Evolutionary conservation across 2,329 filamentous ascomycete species (phyloP).

Genomic region (Arthrobotrys sphaeroides): DNA sequence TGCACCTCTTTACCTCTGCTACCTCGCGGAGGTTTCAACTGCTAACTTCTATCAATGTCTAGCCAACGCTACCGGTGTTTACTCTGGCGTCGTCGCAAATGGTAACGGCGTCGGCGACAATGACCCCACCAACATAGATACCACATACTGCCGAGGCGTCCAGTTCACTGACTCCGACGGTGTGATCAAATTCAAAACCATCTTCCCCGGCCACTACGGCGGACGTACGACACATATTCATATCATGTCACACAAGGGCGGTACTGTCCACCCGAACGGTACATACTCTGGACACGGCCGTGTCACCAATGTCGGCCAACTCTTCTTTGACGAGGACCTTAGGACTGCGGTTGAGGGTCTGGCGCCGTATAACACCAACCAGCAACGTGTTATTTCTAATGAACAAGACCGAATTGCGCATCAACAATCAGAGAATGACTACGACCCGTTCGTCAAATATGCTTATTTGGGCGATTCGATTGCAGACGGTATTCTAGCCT

Average conservation of each 20-base stretch:
- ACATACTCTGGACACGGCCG: slow-evolving; percentile 66
- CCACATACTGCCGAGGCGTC: slow-evolving; percentile 63
- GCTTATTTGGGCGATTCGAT: slow-evolving; percentile 67
- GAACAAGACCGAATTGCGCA: slow-evolving; percentile 66
- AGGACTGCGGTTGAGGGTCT: slow-evolving; percentile 65
- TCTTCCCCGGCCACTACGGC: slow-evolving; percentile 65
- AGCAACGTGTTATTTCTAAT: slow-evolving; percentile 65
- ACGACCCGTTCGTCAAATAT: slow-evolving; percentile 70
- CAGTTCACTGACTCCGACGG: slow-evolving; percentile 63
- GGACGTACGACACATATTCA: slow-evolving; percentile 66
- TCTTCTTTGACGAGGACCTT: slow-evolving; percentile 72
- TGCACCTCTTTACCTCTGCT: slow-evolving; percentile 55
- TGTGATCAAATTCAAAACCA: slow-evolving; percentile 62
- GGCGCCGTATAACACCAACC: slow-evolving; percentile 65
- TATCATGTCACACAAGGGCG: slow-evolving; percentile 64
- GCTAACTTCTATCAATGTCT: slow-evolving; percentile 41
- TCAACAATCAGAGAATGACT: slow-evolving; percentile 65
- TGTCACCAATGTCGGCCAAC: slow-evolving; percentile 71
- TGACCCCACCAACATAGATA: slow-evolving; percentile 58
- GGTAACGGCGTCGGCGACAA: slow-evolving; percentile 63
- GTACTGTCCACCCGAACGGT: slow-evolving; percentile 61
- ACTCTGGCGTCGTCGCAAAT: slow-evolving; percentile 63
- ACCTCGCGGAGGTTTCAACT: neutral
- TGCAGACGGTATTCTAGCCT: slow-evolving; percentile 66
- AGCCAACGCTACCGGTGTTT: slow-evolving; percentile 64